Evolutionary conservation across 2,329 filamentous ascomycete genomes (phyloP), one percentile per base, ranked within the genome.

Genomic region (Meredithiella fracta): DNA sequence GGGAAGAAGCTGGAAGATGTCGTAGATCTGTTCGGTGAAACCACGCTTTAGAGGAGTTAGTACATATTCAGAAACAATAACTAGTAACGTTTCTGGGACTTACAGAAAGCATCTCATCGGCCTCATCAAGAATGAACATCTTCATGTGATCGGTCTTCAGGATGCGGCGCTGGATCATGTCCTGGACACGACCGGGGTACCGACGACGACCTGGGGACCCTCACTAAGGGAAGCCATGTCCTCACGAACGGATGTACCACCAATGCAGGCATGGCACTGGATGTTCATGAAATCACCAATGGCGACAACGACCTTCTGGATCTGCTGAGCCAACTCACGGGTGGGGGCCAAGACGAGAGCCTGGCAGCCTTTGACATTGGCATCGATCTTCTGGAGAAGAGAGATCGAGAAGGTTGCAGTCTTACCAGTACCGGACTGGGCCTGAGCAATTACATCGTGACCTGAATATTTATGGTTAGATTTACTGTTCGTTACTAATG

Each of bases 11-110:
- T 95, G 91, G 84, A 96, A 98, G 75, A 98, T 94, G 73, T 98
- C 92, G 80, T 98, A 98, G 77, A 98, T 98, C 78, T 98, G 92
- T 79, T 98, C 92, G 67, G 90, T 95, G 83, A 98, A 98, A 79
- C 92, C 92, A 68, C 91, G 91, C 80, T 87, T 62, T 25, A 66
- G 55, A 38, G 26, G 53, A 62, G 67, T 75, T 66, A 74, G 70
- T 38, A 57, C 34, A 17, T 37, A 5, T 34, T 2, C n/a, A n/a
- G n/a, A n/a, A n/a, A 22, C 8, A 14, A 6, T 3, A 8, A 9
- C 44, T 22, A 11, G 14, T 5, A 37, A 17, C 40, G 37, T 17
- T 14, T 11, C 31, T 15, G 38, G 37, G 60, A 74, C 80, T 70
- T 73, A 85, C 81, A 69, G 88, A 94, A 76, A 98, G 82, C 86